These are phyloP conservation scores for Cercospora sesami DNA, from an alignment of 2,329 filamentous ascomycete genomes.

Conservation along the genomic window DNA sequence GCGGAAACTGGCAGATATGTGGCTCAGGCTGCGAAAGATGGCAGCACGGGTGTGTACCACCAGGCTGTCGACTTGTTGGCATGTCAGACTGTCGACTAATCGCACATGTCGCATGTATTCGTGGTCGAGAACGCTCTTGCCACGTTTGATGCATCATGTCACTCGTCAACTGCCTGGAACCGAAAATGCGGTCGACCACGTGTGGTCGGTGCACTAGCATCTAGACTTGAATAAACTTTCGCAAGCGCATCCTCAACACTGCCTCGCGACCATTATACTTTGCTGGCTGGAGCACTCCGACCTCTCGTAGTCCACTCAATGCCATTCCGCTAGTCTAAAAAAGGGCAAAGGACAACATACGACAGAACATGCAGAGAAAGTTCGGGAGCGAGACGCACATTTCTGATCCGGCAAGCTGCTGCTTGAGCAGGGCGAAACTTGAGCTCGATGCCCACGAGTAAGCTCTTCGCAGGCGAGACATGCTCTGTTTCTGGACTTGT, in stretches of 20 bases:
- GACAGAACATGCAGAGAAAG: neutral
- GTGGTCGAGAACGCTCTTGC: neutral
- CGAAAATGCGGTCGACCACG: neutral
- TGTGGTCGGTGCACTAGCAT: slow-evolving; percentile 2
- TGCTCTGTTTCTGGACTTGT: neutral
- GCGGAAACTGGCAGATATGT: neutral
- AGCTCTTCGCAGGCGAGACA: slow-evolving; percentile 9
- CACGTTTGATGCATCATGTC: neutral
- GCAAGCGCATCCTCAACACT: neutral
- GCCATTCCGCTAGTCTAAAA: neutral
- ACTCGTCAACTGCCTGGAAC: neutral
- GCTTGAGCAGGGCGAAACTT: neutral
- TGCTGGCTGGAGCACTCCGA: neutral
- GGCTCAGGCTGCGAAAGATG: neutral
- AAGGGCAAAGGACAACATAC: neutral
- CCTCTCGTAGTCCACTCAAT: neutral
- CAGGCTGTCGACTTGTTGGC: neutral
- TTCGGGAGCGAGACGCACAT: neutral
- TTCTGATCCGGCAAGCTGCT: neutral
- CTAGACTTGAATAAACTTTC: slow-evolving; percentile 8
- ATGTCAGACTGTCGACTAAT: neutral
- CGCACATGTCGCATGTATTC: neutral
- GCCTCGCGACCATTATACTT: neutral
- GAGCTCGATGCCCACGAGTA: neutral
- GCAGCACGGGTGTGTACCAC: neutral